These are phyloP conservation scores for Coprinopsis sp. DNA, from an alignment of 768 basidiomycete genomes.

Conservation along the genomic window DNA sequence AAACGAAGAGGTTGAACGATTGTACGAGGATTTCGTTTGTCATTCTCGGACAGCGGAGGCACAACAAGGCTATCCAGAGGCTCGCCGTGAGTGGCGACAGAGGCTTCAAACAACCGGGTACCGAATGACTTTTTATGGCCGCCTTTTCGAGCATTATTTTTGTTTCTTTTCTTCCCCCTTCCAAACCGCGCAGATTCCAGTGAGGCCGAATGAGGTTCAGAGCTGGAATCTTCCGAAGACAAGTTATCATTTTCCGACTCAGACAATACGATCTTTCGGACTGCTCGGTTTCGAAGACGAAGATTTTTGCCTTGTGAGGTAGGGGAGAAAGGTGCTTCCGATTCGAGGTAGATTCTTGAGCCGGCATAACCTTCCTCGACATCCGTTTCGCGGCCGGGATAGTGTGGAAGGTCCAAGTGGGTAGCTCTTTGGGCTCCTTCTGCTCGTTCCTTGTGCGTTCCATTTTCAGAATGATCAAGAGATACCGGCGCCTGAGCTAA, in stretches of 20 bases:
- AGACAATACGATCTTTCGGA: neutral
- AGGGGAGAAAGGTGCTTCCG: neutral
- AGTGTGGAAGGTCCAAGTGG: no score
- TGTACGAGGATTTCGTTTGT: neutral
- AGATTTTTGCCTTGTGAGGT: neutral
- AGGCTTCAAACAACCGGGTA: slow-evolving; percentile 7
- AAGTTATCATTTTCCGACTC: neutral
- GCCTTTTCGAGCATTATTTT: neutral
- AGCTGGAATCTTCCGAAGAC: neutral
- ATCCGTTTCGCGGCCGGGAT: no score
- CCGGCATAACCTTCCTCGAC: neutral
- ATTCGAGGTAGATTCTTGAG: neutral
- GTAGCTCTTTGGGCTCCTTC: no score
- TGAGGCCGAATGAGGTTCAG: no score
- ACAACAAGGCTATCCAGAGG: slow-evolving; percentile 7
- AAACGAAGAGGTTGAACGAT: slow-evolving; percentile 4
- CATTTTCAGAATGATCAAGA: no score
- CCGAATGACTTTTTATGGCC: slow-evolving; percentile 6
- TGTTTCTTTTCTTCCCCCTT: neutral
- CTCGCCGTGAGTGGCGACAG: slow-evolving; percentile 5
- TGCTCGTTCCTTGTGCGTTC: no score
- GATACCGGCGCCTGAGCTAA: no score
- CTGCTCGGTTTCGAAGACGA: neutral
- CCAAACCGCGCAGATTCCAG: neutral
- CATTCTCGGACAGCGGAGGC: neutral